A percentile compares a stretch with the other conserved stretches of the same genome.
Evolutionary conservation across 1,139 yeast genomes (phyloP).

Genomic region (Yueomyces sp.): DNA sequence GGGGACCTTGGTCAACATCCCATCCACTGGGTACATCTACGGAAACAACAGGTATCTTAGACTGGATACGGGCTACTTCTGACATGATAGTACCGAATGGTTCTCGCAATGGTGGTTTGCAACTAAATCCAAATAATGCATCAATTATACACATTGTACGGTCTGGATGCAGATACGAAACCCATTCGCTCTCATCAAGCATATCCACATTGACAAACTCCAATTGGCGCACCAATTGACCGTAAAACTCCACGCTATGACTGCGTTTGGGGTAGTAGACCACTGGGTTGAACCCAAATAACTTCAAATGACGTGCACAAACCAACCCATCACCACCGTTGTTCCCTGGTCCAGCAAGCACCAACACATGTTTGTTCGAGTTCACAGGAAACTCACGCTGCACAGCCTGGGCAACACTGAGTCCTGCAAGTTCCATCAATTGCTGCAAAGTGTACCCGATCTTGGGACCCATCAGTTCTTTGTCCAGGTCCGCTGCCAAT

Average conservation of each 20-base stretch:
- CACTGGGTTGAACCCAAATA: slow-evolving; percentile 67
- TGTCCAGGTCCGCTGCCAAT: slow-evolving; percentile 69
- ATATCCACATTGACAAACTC: slow-evolving; percentile 22
- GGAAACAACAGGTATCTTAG: slow-evolving; percentile 50
- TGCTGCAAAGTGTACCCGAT: slow-evolving; percentile 82
- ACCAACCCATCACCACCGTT: slow-evolving; percentile 96
- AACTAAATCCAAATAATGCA: slow-evolving; percentile 86
- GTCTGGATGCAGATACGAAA: slow-evolving; percentile 13
- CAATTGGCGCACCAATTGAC: slow-evolving; percentile 27
- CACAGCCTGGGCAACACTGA: slow-evolving; percentile 84
- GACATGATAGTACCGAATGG: slow-evolving; percentile 58
- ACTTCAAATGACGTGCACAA: slow-evolving; percentile 78
- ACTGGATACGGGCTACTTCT: slow-evolving; percentile 29
- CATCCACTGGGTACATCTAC: slow-evolving; percentile 94
- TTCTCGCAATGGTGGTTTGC: slow-evolving; percentile 73
- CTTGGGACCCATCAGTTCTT: slow-evolving; percentile 72
- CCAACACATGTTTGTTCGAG: slow-evolving; percentile 35
- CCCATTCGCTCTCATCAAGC: slow-evolving; percentile 16
- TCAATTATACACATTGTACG: slow-evolving; percentile 42
- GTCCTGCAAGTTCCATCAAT: slow-evolving; percentile 92
- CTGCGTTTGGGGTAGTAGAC: slow-evolving; percentile 58
- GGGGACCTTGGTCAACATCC: slow-evolving; percentile 87
- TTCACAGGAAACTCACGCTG: slow-evolving; percentile 44
- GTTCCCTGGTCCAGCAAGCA: slow-evolving; percentile 89
- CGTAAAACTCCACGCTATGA: slow-evolving; percentile 27